phyloP scores from a whole-genome alignment of 192 early-diverging fungal genomes.

The Gryganskiella cystojenkinii region DNA sequence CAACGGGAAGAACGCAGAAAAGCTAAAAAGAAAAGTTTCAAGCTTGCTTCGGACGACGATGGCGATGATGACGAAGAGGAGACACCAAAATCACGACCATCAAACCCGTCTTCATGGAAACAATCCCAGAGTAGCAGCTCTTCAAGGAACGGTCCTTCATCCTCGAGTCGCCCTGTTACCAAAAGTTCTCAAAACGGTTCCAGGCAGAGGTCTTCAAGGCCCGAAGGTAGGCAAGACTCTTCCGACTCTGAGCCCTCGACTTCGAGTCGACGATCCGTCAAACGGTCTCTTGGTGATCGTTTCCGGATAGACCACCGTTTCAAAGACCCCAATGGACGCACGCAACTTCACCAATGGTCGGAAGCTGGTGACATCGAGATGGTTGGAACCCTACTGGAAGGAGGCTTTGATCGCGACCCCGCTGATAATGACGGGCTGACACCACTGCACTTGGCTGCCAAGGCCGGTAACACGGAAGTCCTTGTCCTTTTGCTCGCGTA shows the following conservation, averaged over 20 bases:
- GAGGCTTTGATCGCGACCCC: conserved; percentile 68
- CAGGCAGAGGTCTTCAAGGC: conserved; percentile 17
- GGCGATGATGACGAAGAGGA: conserved; percentile 44
- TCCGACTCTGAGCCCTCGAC: conserved; percentile 16
- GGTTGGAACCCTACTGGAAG: conserved; percentile 62
- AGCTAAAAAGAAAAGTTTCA: conserved; percentile 54
- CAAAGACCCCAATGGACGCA: conserved; percentile 71
- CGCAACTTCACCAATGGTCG: conserved; percentile 73
- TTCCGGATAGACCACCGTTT: conserved; percentile 57
- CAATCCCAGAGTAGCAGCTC: neutral
- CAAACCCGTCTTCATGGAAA: conserved; percentile 14
- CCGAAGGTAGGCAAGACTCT: conserved; percentile 27
- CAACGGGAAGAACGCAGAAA: conserved; percentile 56
- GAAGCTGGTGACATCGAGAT: conserved; percentile 67
- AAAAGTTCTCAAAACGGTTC: conserved; percentile 17
- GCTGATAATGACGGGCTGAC: conserved; percentile 75
- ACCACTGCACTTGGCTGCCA: conserved; percentile 73
- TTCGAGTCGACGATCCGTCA: conserved; percentile 16
- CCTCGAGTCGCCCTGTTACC: neutral
- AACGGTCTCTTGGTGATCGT: conserved; percentile 41
- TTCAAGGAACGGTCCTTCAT: conserved; percentile 1
- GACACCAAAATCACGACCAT: conserved; percentile 1
- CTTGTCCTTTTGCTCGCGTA: conserved; percentile 60
- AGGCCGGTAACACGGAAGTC: conserved; percentile 61
- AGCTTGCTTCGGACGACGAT: conserved; percentile 37